Evolutionary conservation across 2,329 filamentous ascomycete species (phyloP).

Genomic region (Aureobasidium uvarum): DNA sequence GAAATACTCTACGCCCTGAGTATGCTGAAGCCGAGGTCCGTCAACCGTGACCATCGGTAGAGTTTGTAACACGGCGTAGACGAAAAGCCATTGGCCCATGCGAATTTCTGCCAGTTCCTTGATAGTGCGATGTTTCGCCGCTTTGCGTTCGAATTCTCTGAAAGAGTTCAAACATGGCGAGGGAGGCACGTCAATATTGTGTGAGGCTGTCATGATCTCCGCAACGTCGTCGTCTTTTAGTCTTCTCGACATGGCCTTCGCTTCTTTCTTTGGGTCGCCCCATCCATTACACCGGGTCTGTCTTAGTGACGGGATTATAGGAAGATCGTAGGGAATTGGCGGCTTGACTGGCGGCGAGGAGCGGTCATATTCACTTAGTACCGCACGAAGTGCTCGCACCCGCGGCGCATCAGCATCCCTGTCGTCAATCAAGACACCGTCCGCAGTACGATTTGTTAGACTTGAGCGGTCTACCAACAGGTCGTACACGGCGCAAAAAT

Average conservation of each 20-base stretch:
- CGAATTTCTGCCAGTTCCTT: conserved; percentile 69
- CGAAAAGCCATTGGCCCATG: conserved; percentile 76
- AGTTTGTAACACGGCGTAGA: conserved; percentile 74
- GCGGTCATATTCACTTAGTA: conserved; percentile 84
- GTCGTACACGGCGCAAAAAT: conserved; percentile 85
- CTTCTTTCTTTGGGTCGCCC: conserved; percentile 69
- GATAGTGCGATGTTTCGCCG: conserved; percentile 62
- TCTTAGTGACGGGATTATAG: conserved; percentile 69
- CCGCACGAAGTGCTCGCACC: conserved; percentile 68
- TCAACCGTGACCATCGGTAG: conserved; percentile 76
- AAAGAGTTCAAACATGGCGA: conserved; percentile 67
- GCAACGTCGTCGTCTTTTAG: conserved; percentile 77
- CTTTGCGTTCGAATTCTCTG: conserved; percentile 67
- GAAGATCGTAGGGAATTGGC: conserved; percentile 85
- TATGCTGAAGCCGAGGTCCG: conserved; percentile 66
- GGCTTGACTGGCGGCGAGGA: conserved; percentile 87
- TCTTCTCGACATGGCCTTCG: conserved; percentile 67
- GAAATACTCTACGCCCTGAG: conserved; percentile 76
- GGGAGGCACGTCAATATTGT: conserved; percentile 70
- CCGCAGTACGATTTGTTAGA: conserved; percentile 74
- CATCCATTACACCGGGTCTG: conserved; percentile 62
- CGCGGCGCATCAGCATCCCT: conserved; percentile 58
- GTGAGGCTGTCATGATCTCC: conserved; percentile 73
- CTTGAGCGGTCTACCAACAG: conserved; percentile 76
- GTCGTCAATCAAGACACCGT: conserved; percentile 59